Base-by-base conservation (phyloP, 257 asterid genomes). In the Rehmannia glutinosa region DNA sequence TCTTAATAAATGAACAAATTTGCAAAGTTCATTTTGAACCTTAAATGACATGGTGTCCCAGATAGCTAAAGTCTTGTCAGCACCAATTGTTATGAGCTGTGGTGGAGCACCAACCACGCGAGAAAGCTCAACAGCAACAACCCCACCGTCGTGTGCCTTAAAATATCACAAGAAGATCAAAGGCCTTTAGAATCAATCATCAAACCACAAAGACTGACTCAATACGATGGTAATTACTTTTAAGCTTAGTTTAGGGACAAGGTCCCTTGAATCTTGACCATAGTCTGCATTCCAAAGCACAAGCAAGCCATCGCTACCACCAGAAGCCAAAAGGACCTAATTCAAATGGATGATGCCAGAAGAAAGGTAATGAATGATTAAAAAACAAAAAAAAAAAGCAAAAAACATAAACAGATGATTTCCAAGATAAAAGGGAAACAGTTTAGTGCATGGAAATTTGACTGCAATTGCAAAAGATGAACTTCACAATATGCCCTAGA, bases 131-230 rank as follows among this genome's bases (percentile, higher is more conserved):
- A 91, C 71, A 64, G 97, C 97, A 80, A 85, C 82, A 79, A 94
- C 99, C 74, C 97, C 99, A 20, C 97, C 97, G 25, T 94, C 97
- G 81, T 94, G 99, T 60, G 99, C 99, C 99, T 94, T 23, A n/a
- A n/a, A n/a, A 64, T 57, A 68, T 71, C 69, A 74, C 55, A 64
- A 64, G 55, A 58, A 57, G 25, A 72, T 55, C 60, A 67, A 71
- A 77, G 46, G 69, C 69, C 30, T 74, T 60, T 60, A 68, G 67
- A 52, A 2, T 53, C 59, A 19, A 65, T 56, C 62, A 57, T 66
- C 66, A 73, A 64, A 46, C 38, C 28, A 43, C 25, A 72, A 46
- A 66, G 42, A n/a, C n/a, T n/a, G n/a, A n/a, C n/a, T n/a, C n/a
- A 59, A 59, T 17, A 63, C 55, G 36, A 56, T 59, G 67, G 36